Evolutionary conservation across 2,329 filamentous ascomycete genomes (phyloP), one percentile per base, ranked within the genome.

Genomic region (Fusarium sp.): DNA sequence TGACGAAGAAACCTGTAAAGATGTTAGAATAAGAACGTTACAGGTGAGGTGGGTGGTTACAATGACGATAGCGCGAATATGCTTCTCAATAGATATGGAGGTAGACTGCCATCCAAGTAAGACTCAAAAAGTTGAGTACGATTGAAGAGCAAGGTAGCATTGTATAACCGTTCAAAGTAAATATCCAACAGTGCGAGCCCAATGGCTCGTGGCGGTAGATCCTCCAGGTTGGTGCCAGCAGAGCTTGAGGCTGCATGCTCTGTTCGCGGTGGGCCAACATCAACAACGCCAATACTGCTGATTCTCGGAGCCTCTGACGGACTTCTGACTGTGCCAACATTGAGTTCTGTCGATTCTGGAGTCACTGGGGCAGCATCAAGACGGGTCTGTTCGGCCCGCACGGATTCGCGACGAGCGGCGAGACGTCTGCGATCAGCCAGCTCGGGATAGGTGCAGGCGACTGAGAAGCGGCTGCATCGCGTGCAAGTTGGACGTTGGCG

Each of bases 401-500:
- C 7, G 2, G 27, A 44, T 33, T 22, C 38, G 3, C 52, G 38
- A 15, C 29, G 25, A 33, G n/a, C 25, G 10, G 38, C 27, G 11
- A 55, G 38, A 42, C 15, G 38, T 12, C 38, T 29, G 0, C 52
- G 52, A 14, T 55, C 38, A 3, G 38, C 36, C 6, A 44, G 10
- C 29, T 44, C 27, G 12, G 52, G 52, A 15, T 55, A 55, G 4
- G 11, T 22, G 17, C 38, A 55, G 4, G n/a, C 10, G 12, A 55
- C 17, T 12, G 52, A 55, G 8, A 45, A 56, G n/a, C 29, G 53
- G 29, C 53, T 56, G 5, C 39, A 56, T 56, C 53, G 36, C 22
- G 27, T 33, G 17, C 53, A 56, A 13, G 27, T 56, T 44, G 53
- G 39, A 27, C 36, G 36, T 35, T 56, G 53, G 20, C 53, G 53